Conservation (phyloP, 306 rosid species). For the Cucumis hystrix region DNA sequence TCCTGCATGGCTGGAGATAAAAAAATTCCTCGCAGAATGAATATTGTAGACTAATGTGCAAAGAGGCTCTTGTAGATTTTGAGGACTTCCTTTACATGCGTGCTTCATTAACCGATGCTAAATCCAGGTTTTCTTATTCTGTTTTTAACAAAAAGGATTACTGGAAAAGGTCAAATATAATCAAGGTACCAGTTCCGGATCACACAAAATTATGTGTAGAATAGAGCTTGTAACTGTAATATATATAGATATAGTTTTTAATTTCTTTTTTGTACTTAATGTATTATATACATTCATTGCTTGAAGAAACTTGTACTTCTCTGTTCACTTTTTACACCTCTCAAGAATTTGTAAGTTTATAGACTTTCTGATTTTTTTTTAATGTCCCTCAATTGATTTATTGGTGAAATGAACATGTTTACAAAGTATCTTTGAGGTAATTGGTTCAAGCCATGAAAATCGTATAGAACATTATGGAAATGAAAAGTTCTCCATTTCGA, state of each 20-base stretch:
- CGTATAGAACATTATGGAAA: not conserved
- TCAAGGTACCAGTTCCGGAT: not conserved
- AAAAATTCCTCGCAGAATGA: not conserved
- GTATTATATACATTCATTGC: not conserved
- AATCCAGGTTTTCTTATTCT: not conserved
- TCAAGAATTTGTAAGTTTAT: not conserved
- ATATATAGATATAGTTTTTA: not conserved
- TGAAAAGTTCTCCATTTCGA: too few species aligned
- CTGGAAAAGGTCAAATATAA: not conserved
- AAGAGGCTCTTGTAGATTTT: not conserved
- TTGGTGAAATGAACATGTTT: not conserved
- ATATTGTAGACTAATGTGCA: not conserved
- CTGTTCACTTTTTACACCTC: not conserved
- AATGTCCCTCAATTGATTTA: not conserved
- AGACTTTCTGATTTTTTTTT: not conserved
- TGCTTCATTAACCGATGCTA: not conserved
- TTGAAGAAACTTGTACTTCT: not conserved
- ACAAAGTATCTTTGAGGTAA: not conserved
- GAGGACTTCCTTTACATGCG: not conserved
- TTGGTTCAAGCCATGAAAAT: not conserved
- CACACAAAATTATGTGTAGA: not conserved
- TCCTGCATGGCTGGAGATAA: not conserved
- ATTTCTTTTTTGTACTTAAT: not conserved
- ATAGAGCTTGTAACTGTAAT: not conserved
- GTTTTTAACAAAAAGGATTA: not conserved